phyloP scores from a whole-genome alignment of 495 filamentous ascomycete genomes.

The Tuber melanosporum region DNA sequence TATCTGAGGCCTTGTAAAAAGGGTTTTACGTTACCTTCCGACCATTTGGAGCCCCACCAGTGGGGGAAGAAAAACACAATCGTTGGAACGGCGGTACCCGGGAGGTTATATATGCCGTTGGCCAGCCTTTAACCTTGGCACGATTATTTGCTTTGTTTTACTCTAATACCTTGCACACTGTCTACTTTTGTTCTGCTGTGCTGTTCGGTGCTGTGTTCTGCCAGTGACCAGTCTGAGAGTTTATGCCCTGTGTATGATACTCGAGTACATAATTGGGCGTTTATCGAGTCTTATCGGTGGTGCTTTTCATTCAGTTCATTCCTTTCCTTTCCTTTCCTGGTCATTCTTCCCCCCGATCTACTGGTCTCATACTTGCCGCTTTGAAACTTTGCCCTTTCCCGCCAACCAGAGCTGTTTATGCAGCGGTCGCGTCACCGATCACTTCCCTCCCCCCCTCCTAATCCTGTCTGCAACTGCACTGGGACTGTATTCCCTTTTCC shows the following conservation, averaged over 20 bases:
- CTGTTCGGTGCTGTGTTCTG: background rate
- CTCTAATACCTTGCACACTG: background rate
- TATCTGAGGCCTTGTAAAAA: no score
- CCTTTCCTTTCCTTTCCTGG: background rate
- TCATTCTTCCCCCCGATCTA: background rate
- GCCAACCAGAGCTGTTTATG: background rate
- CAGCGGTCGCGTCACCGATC: background rate
- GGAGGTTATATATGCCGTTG: background rate
- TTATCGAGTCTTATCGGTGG: background rate
- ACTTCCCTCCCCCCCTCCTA: background rate
- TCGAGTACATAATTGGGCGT: background rate
- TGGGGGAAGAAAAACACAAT: background rate
- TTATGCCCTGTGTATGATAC: no score
- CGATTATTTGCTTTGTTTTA: no score
- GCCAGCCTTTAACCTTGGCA: no score
- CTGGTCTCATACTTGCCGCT: background rate
- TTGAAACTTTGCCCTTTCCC: background rate
- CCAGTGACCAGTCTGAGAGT: background rate
- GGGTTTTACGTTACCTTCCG: background rate
- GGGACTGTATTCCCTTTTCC: background rate
- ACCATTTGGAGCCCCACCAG: background rate
- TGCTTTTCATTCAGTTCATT: background rate
- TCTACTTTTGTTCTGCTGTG: background rate
- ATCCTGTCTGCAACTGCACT: background rate
- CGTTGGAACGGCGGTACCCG: background rate